Evolutionary conservation across 2,329 filamentous ascomycete species (phyloP), one percentile per base, ranked within the genome.

Genomic region (Lecanicillium sp.): DNA sequence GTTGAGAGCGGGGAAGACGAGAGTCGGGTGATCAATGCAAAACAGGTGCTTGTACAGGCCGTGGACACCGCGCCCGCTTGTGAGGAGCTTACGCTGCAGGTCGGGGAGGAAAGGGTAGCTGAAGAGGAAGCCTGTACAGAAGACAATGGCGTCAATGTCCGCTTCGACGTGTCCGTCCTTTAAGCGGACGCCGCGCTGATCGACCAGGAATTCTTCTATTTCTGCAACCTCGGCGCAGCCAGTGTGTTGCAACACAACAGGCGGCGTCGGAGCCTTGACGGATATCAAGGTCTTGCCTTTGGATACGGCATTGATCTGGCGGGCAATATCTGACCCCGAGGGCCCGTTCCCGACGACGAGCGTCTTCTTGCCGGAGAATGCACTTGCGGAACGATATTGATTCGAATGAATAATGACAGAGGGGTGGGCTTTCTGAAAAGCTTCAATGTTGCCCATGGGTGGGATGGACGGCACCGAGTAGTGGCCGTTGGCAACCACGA

Each of bases 91-190:
- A 1, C 78, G 54, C 2, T 48, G 32, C 8, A 71, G 49, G 3
- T 57, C 52, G 17, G 57, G 51, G 5, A 80, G 51, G 51, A 94
- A 94, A 0, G 87, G 87, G 39, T 83, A 84, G 1, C 80, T 79
- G 61, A 87, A 94, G 44, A 90, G 75, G 54, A 92, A 95, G 0
- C 88, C 88, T 0, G 88, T 95, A 56, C 85, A 87, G 59, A 89
- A 94, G 13, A 95, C 55, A 9, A 94, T 64, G 0, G 75, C 71
- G 51, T 94, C 87, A 35, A 95, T 61, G 17, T 77, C 64, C 2
- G 61, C 60, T 53, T 87, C 83, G 7, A 81, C 53, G 0, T 66
- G 66, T 2, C 79, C 80, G 46, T 84, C 69, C 29, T 70, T 65
- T 41, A 90, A 85, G 27, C 71, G 66, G 0, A 87, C 40, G 68